Conservation (phyloP, 2,329 filamentous ascomycete species). For the Hyphodiscus sp. region DNA sequence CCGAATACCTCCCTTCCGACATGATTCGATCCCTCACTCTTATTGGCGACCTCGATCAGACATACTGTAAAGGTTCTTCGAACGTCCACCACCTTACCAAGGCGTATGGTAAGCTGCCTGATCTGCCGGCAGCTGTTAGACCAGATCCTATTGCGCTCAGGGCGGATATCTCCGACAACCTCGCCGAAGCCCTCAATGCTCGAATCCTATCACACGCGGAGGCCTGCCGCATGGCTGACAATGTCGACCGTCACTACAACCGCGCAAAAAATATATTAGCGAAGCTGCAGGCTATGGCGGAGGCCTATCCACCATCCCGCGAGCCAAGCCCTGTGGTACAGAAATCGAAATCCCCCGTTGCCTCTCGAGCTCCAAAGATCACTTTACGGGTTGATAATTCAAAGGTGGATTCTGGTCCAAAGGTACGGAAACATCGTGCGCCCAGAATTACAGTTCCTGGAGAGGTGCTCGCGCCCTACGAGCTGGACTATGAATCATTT, state of each 20-base stretch:
- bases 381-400: slow-evolving; percentile 38
- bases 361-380: slow-evolving; percentile 42
- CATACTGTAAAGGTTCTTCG: slow-evolving; percentile 49
- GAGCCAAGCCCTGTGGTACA: slow-evolving; percentile 42
- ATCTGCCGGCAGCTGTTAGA: slow-evolving; percentile 40
- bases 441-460: slow-evolving; percentile 60
- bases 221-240: slow-evolving; percentile 56
- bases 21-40: slow-evolving; percentile 59
- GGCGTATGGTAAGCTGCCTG: slow-evolving; percentile 50
- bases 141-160: slow-evolving; percentile 46
- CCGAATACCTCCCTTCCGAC: slow-evolving; percentile 62
- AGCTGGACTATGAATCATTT: slow-evolving; percentile 54
- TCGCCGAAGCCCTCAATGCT: slow-evolving; percentile 48
- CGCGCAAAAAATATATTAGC: slow-evolving; percentile 51
- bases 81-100: slow-evolving; percentile 51
- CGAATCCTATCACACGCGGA: slow-evolving; percentile 55
- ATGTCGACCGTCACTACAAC: slow-evolving; percentile 55
- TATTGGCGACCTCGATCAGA: slow-evolving; percentile 57
- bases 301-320: slow-evolving; percentile 47
- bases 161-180: slow-evolving; percentile 51
- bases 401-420: slow-evolving; percentile 28
- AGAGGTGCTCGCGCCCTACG: slow-evolving; percentile 59
- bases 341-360: slow-evolving; percentile 46
- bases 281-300: slow-evolving; percentile 53
- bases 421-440: slow-evolving; percentile 30